phyloP scores from a whole-genome alignment of 140 eudicot species.

The Ambrosia hybrid region DNA sequence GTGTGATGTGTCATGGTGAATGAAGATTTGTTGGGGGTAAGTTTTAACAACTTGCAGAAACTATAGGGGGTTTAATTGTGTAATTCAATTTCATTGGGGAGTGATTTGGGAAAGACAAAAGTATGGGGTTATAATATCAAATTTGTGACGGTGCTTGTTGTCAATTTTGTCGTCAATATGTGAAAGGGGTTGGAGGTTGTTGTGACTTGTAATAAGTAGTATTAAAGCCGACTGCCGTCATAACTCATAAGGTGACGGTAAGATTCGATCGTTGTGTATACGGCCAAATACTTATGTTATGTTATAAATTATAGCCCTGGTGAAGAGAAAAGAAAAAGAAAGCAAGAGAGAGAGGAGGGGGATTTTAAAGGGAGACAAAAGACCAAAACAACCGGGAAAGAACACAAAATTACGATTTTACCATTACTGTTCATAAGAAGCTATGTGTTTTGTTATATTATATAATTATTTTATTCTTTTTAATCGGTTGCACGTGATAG shows the following conservation, averaged over 20 bases:
- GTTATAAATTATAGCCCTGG: too few species aligned
- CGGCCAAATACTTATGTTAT: not conserved
- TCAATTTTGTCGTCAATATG: conserved; percentile 1
- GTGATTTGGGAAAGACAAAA: not conserved
- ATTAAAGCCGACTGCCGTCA: conserved; percentile 1
- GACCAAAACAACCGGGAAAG: too few species aligned
- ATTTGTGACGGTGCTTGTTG: not conserved
- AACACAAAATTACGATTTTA: too few species aligned
- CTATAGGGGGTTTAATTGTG: not conserved
- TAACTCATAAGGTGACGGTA: not conserved
- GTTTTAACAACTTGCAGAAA: conserved; percentile 1
- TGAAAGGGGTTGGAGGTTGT: not conserved
- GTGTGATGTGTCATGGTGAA: conserved; percentile 1
- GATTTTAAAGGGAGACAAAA: too few species aligned
- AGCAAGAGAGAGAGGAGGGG: too few species aligned
- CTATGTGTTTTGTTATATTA: too few species aligned
- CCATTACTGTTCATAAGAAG: too few species aligned
- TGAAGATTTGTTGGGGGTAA: not conserved
- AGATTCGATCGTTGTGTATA: conserved; percentile 9
- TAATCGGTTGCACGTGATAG: not conserved
- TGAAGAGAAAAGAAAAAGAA: too few species aligned
- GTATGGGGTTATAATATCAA: not conserved
- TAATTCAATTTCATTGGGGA: not conserved
- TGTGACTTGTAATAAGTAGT: not conserved
- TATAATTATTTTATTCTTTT: too few species aligned